Percentiles rank a stretch among this genome's conserved stretches.
These are phyloP conservation scores for Colletotrichum horii DNA, from an alignment of 2,329 filamentous ascomycete genomes.

Conservation along the genomic window DNA sequence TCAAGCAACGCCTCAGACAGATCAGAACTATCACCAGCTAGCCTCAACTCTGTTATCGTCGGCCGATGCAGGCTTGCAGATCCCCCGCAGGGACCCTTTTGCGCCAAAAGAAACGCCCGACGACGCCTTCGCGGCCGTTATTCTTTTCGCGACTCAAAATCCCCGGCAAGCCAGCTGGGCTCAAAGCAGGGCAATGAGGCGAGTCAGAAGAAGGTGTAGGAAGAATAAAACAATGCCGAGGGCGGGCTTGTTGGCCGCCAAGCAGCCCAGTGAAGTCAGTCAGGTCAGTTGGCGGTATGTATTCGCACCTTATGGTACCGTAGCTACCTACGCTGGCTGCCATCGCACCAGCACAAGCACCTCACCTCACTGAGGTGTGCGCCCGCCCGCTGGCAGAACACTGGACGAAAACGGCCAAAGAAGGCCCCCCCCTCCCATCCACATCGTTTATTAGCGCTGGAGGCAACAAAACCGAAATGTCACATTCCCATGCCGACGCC, in stretches of 20 bases:
- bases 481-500: not conserved
- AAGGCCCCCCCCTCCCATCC: not conserved
- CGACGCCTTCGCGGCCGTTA: not conserved
- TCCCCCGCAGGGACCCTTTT: slow-evolving; percentile 10
- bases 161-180: not conserved
- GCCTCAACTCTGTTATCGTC: slow-evolving; percentile 13
- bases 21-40: slow-evolving; percentile 7
- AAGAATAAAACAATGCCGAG: not conserved
- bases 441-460: not conserved
- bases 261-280: not conserved
- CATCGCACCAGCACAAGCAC: not conserved
- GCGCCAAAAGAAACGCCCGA: not conserved
- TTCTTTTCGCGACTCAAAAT: not conserved
- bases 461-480: not conserved
- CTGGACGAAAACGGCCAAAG: not conserved
- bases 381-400: not conserved
- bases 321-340: not conserved
- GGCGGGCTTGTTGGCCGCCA: not conserved
- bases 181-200: not conserved
- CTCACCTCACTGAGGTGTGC: not conserved
- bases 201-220: not conserved
- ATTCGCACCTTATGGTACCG: not conserved
- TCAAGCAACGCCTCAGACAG: not conserved
- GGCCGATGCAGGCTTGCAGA: not conserved
- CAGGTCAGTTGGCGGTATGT: not conserved